Conservation (phyloP, 1,139 yeast species). For the Candida tropicalis region DNA sequence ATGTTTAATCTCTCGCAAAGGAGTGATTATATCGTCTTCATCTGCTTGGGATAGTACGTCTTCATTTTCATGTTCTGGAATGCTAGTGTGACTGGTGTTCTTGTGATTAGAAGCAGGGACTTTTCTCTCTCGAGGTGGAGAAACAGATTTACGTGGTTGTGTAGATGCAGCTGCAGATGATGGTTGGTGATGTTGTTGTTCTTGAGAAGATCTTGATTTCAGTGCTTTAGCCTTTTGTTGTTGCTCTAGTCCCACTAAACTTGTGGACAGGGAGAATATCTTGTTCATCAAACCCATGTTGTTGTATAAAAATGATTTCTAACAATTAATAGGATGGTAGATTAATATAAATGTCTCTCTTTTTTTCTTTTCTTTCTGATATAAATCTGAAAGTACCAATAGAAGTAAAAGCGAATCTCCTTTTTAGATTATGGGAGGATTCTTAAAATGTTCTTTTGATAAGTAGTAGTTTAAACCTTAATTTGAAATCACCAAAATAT, state of each 20-base stretch:
- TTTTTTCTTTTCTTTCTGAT: too few relatives aligned
- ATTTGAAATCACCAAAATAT: too few relatives aligned
- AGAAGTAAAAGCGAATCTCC: too few relatives aligned
- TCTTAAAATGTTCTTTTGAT: too few relatives aligned
- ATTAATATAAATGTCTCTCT: too few relatives aligned
- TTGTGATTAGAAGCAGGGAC: slow-evolving; percentile 4
- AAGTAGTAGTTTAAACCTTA: too few relatives aligned
- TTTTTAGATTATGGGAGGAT: too few relatives aligned
- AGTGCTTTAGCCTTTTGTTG: slow-evolving; percentile 5
- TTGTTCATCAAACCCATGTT: slow-evolving; percentile 25
- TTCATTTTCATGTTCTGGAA: slow-evolving; percentile 17
- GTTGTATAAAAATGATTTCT: background rate
- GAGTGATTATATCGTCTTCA: slow-evolving; percentile 24
- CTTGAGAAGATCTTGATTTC: background rate
- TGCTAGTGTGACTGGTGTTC: slow-evolving; percentile 6
- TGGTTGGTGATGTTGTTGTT: slow-evolving; percentile 10
- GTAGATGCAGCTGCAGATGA: too few relatives aligned
- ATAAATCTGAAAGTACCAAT: too few relatives aligned
- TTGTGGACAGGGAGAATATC: slow-evolving; percentile 30
- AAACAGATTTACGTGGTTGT: slow-evolving; percentile 1
- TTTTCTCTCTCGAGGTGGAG: slow-evolving; percentile 4
- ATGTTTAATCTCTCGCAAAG: slow-evolving; percentile 20
- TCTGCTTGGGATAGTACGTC: slow-evolving; percentile 18
- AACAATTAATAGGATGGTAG: too few relatives aligned
- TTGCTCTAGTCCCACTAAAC: slow-evolving; percentile 16